These are phyloP conservation scores for Gryganskiella cystojenkinii DNA, from an alignment of 192 early-diverging fungal species.

Conservation along the genomic window DNA sequence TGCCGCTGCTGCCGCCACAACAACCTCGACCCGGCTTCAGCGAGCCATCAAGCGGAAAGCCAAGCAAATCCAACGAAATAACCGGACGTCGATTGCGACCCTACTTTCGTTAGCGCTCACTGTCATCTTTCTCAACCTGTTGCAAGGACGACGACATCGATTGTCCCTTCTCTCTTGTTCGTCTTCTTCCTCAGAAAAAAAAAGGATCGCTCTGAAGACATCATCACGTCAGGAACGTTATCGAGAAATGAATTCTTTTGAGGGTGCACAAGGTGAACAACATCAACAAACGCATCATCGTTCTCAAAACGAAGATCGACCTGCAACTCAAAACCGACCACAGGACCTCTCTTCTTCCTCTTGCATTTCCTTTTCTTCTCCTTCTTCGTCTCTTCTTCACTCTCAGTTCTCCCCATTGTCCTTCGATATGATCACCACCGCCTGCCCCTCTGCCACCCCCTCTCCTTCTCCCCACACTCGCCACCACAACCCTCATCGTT, in stretches of 20 bases:
- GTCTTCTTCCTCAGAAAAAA: slow-evolving; percentile 1
- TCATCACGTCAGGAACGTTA: too few relatives aligned
- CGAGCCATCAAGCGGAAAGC: slow-evolving; percentile 1
- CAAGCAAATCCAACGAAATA: background rate
- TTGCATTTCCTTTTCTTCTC: background rate
- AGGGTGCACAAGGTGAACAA: background rate
- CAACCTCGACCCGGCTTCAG: background rate
- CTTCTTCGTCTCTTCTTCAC: background rate
- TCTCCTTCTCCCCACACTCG: background rate
- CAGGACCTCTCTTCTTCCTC: too few relatives aligned
- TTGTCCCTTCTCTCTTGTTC: background rate
- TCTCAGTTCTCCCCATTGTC: background rate
- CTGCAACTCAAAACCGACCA: too few relatives aligned
- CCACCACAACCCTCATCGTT: background rate
- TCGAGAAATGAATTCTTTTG: too few relatives aligned
- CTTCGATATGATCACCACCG: background rate
- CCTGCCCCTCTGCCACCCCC: background rate
- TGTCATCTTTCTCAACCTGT: slow-evolving; percentile 36
- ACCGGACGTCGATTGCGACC: slow-evolving; percentile 17
- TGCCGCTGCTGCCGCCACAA: background rate
- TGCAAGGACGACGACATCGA: slow-evolving; percentile 22
- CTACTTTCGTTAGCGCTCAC: slow-evolving; percentile 45
- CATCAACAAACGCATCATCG: background rate
- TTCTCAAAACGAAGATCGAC: too few relatives aligned
- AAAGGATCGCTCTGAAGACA: background rate